These are phyloP conservation scores for Arctium lappa DNA, from an alignment of 129 eudicot species.

Conservation along the genomic window DNA sequence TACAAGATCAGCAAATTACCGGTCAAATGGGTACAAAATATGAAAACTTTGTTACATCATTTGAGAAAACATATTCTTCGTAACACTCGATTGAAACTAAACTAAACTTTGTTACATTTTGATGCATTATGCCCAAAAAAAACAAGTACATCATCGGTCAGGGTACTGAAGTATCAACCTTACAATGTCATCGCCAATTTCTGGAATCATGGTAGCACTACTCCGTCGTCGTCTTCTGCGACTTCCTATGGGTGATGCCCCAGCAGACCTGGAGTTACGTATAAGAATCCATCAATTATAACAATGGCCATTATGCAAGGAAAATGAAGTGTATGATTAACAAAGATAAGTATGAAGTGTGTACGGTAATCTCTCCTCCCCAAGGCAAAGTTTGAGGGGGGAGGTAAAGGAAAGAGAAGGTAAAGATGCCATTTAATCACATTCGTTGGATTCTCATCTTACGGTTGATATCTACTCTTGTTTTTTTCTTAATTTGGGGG, in stretches of 20 bases:
- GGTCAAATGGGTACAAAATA: not conserved
- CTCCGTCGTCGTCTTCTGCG: conserved; percentile 67
- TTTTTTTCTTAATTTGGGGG: not conserved
- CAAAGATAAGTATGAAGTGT: not conserved
- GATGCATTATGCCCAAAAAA: not conserved
- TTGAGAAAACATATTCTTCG: not conserved
- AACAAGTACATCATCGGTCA: not conserved
- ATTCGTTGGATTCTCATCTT: not conserved
- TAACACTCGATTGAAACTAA: not conserved
- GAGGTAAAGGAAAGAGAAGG: not conserved
- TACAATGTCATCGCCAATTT: conserved; percentile 86
- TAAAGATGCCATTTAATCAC: not conserved
- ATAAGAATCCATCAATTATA: not conserved
- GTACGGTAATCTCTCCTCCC: not conserved
- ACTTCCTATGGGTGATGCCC: conserved; percentile 63
- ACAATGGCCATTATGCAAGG: not conserved
- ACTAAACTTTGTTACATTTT: not conserved
- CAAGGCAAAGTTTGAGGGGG: not conserved
- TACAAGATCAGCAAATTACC: not conserved
- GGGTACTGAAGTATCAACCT: conserved; percentile 45
- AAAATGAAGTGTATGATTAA: not conserved
- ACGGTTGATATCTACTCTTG: not conserved
- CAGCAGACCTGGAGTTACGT: conserved; percentile 65
- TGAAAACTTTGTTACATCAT: not conserved
- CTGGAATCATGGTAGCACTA: conserved; percentile 71